Conservation (phyloP, 2,329 filamentous ascomycete species). For the Sporothrix globosa region DNA sequence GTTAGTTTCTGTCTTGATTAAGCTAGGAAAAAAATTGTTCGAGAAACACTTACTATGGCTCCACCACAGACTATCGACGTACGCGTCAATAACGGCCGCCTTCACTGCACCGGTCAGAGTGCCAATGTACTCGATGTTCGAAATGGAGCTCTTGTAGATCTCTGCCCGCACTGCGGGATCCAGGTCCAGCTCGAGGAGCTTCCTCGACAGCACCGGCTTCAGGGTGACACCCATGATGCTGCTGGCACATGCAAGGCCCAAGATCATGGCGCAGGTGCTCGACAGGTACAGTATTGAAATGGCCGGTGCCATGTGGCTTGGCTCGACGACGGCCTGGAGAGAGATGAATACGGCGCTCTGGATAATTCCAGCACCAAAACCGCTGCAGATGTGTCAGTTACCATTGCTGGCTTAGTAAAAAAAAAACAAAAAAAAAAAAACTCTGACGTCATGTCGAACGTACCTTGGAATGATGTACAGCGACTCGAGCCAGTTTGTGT, state of each 20-base stretch:
- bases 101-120: constrained; percentile 32
- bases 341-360: constrained; percentile 50
- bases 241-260: constrained; percentile 47
- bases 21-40: not conserved
- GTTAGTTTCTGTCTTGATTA: not conserved
- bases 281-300: constrained; percentile 49
- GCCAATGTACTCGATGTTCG: constrained; percentile 35
- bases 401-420: not conserved
- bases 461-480: constrained; percentile 61
- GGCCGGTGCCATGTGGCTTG: constrained; percentile 47
- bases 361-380: constrained; percentile 49
- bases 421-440: too few species aligned
- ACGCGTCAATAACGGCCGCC: constrained; percentile 33
- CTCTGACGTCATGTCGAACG: constrained; percentile 25
- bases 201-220: constrained; percentile 35
- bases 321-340: constrained; percentile 47
- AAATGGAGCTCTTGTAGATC: constrained; percentile 33
- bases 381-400: constrained; percentile 38
- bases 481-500: constrained; percentile 59
- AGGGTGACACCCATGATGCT: constrained; percentile 43
- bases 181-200: constrained; percentile 39
- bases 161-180: constrained; percentile 35
- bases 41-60: constrained; percentile 34
- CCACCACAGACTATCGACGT: constrained; percentile 37
- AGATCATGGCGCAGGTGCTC: constrained; percentile 45